Evolutionary conservation across 345 rosid species (phyloP).

Genomic region (Eucalyptus curtisii): DNA sequence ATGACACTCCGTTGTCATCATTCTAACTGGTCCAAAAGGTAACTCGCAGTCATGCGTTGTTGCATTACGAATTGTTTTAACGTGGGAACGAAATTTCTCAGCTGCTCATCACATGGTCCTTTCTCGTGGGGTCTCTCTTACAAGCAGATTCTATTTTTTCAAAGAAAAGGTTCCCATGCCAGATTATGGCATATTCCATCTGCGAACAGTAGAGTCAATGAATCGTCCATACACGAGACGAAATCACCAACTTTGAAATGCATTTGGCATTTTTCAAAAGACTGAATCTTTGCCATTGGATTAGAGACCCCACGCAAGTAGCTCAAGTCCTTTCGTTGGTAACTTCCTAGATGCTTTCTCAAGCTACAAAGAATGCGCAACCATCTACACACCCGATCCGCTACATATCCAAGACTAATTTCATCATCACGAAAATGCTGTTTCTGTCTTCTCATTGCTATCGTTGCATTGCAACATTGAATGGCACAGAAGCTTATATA

Average conservation of each 20-base stretch:
- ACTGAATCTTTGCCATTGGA: neutral
- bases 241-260: neutral
- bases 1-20: neutral
- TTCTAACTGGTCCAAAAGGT: neutral
- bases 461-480: neutral
- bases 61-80: neutral
- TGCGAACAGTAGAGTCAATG: neutral
- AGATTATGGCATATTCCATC: neutral
- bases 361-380: neutral
- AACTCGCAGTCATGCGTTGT: rapidly evolving
- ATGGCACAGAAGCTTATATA: neutral
- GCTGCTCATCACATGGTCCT: neutral
- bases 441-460: neutral
- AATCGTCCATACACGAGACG: neutral
- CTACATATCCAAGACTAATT: neutral
- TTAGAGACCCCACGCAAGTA: neutral
- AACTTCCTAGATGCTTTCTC: neutral
- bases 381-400: neutral
- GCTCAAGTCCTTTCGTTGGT: too few relatives aligned
- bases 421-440: neutral
- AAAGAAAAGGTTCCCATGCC: neutral
- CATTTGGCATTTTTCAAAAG: neutral
- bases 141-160: neutral
- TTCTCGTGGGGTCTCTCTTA: neutral
- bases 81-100: neutral